Evolutionary conservation across 169 alveolate genomes (phyloP), one percentile per base, ranked within the genome.

Genomic region (Plasmodium vinckei): DNA sequence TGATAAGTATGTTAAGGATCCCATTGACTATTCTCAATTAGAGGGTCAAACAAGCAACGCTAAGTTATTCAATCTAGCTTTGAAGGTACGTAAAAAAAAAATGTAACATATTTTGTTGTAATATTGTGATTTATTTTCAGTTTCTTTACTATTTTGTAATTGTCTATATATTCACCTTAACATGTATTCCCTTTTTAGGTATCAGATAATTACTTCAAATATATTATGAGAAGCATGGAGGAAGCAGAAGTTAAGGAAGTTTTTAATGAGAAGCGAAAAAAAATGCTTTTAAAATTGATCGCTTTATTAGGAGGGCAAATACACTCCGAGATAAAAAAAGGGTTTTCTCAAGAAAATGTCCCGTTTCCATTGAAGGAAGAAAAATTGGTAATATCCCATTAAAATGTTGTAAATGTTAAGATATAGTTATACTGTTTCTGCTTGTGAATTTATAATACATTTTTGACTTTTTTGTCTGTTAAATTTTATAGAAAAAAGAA

Each of bases 201-300:
- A 10, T 79, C 89, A 17, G 68, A 51, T 47, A 79, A 67, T 15
- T 79, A 79, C 72, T 79, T 65, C 42, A 79, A 67, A 51, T 79
- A 51, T 47, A 67, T 79, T 19, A n/a, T 67, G 44, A 79, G 47
- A 61, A 79, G 89, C 67, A 64, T 79, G 75, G 84, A 79, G 46
- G 13, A 67, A 51, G 89, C 73, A 46, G 89, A 79, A 67, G 19
- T 79, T 65, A 79, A 79, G 42, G 89, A 79, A 79, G 89, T 79
- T 2, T 79, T 79, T 47, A 79, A 79, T 33, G 89, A 79, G 63
- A 79, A 79, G 27, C 39, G 89, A 27, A 79, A 79, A 56, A 79
- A 60, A 53, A 79, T 79, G 89, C 27, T 79, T 46, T 71, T 79
- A 42, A 79, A 79, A 33, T 67, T 79, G 46, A 79, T 79, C 15